Evolutionary conservation across 2,329 filamentous ascomycete species (phyloP), one percentile per base, ranked within the genome.

Genomic region (Pseudogymnoascus sp.): DNA sequence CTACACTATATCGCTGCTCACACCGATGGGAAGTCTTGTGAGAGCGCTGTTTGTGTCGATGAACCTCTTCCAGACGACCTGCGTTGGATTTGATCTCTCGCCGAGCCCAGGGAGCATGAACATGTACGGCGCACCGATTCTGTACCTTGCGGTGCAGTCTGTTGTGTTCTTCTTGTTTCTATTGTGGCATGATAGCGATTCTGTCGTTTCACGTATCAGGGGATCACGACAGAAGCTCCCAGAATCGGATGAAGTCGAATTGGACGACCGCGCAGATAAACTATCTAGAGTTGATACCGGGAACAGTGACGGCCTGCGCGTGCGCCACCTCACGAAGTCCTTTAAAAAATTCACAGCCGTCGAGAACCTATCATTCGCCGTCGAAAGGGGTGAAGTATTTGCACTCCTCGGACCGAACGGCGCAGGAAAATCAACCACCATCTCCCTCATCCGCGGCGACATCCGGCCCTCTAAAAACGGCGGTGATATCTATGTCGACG

Each of bases 371-470:
- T 90, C 88, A 0, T 96, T 97, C 69, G 88, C 88, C 16, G 88
- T 97, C 33, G 83, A 84, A 14, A 85, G 84, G 58, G 88, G 90
- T 59, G 89, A 96, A 72, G 89, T 96, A 0, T 96, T 96, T 75
- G 92, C 92, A 0, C 81, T 97, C 0, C 82, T 97, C 0, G 92
- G 92, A 0, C 92, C 92, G 14, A 96, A 96, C 71, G 92, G 92
- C 23, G 93, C 92, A 1, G 92, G 92, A 63, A 97, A 97, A 70
- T 91, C 88, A 0, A 96, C 92, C 0, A 95, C 89, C 0, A 96
- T 97, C 68, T 91, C 88, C 1, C 79, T 96, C 45, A 91, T 97
- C 67, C 85, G 92, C 65, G 93, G 93, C n/a, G 92, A 97, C 69
- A 82, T 93, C 28, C 85, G 86, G 60, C 91, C 92, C 0, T 79